Percentiles rank a stretch among this genome's conserved stretches.
phyloP scores from a whole-genome alignment of 2,329 filamentous ascomycete genomes.

The Monosporascus sp. region DNA sequence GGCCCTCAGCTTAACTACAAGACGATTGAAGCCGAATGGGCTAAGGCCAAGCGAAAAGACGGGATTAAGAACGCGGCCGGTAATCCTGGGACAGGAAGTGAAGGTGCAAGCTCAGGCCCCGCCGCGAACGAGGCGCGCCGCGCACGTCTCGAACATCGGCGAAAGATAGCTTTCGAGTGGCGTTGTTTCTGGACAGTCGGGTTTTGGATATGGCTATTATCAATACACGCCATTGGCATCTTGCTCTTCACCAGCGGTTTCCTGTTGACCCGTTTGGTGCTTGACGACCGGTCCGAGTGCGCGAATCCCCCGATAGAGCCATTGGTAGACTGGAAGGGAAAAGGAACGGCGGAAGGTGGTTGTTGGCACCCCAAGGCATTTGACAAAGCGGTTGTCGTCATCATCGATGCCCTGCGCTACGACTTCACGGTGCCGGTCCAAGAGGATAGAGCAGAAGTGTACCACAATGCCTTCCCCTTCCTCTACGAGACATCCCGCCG shows the following conservation, averaged over 20 bases:
- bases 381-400: slow-evolving; percentile 80
- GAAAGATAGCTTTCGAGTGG: slow-evolving; percentile 45
- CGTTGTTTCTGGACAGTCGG: slow-evolving; percentile 55
- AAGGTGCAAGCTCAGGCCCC: slow-evolving; percentile 24
- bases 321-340: slow-evolving; percentile 36
- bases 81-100: slow-evolving; percentile 15
- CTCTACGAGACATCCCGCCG: slow-evolving; percentile 75
- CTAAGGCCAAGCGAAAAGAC: slow-evolving; percentile 46
- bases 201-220: slow-evolving; percentile 67
- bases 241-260: slow-evolving; percentile 95
- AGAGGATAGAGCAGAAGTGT: slow-evolving; percentile 52
- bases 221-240: slow-evolving; percentile 73
- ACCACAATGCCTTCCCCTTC: slow-evolving; percentile 83
- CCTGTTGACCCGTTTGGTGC: slow-evolving; percentile 77
- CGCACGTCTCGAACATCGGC: slow-evolving; percentile 40
- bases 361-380: slow-evolving; percentile 98
- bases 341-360: slow-evolving; percentile 52
- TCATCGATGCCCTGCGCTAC: slow-evolving; percentile 92
- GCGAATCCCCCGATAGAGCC: slow-evolving; percentile 59
- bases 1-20: slow-evolving; percentile 40
- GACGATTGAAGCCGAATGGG: slow-evolving; percentile 48
- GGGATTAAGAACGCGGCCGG: slow-evolving; percentile 33
- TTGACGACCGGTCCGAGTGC: slow-evolving; percentile 72
- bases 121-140: slow-evolving; percentile 39
- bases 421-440: slow-evolving; percentile 87